Evolutionary conservation across 78 protist species (phyloP).

Genomic region (Diacronema lutheri): DNA sequence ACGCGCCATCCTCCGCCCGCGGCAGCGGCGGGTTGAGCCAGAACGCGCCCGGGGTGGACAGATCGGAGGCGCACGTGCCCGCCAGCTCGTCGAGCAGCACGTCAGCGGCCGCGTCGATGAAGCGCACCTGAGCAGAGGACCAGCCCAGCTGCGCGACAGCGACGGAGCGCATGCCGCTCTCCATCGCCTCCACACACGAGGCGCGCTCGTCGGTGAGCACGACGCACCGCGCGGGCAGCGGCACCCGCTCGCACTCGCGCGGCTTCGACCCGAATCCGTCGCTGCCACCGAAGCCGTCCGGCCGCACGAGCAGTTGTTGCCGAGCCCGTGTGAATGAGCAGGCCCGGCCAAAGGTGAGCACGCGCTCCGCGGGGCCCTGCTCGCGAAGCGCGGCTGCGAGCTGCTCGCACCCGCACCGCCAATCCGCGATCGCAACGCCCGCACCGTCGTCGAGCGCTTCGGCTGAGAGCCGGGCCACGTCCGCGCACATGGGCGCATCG

Average conservation of each 20-base stretch:
- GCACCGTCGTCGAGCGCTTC: no score
- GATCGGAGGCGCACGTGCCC: not conserved
- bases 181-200: not conserved
- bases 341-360: no score
- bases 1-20: no score
- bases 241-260: not conserved
- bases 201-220: not conserved
- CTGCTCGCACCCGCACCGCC: no score
- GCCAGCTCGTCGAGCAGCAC: not conserved
- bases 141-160: not conserved
- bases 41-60: not conserved
- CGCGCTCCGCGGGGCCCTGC: no score
- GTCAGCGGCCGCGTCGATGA: not conserved
- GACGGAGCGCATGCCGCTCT: not conserved
- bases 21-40: not conserved
- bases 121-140: not conserved
- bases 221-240: not conserved
- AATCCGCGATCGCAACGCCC: no score
- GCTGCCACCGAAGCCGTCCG: not conserved
- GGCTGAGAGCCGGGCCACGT: no score
- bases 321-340: no score
- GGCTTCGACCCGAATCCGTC: not conserved
- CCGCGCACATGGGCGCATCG: no score
- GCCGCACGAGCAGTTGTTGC: no score
- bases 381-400: no score